Conservation (phyloP, 2,329 filamentous ascomycete genomes). For the Cercospora nicotianae region DNA sequence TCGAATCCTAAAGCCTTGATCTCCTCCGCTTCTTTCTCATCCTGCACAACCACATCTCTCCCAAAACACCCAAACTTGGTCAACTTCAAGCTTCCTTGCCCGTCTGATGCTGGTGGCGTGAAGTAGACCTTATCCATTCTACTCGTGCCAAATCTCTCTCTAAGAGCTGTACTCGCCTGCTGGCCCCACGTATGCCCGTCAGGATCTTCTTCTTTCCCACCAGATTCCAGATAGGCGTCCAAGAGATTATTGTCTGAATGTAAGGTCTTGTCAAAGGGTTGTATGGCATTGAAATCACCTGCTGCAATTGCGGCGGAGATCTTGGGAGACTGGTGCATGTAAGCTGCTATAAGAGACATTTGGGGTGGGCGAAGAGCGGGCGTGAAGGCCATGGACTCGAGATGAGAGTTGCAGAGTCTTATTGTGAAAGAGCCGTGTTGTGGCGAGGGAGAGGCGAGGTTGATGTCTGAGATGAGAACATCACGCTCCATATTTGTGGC, state of each 20-base stretch:
- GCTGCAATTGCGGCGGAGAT: slow-evolving; percentile 47
- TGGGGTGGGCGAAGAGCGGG: slow-evolving; percentile 54
- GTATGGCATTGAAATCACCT: slow-evolving; percentile 61
- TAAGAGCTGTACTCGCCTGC: slow-evolving; percentile 47
- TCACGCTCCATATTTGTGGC: slow-evolving; percentile 54
- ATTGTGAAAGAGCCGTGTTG: slow-evolving; percentile 28
- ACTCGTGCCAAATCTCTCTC: slow-evolving; percentile 50
- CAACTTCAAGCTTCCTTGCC: slow-evolving; percentile 40
- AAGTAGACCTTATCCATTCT: slow-evolving; percentile 58
- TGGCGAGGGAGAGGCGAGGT: slow-evolving; percentile 32
- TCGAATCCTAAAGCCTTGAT: slow-evolving; percentile 41
- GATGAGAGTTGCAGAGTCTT: slow-evolving; percentile 58
- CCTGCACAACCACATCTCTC: slow-evolving; percentile 46
- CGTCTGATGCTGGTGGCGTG: slow-evolving; percentile 26
- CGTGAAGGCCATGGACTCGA: slow-evolving; percentile 54
- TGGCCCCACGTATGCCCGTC: slow-evolving; percentile 61
- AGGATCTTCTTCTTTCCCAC: slow-evolving; percentile 53
- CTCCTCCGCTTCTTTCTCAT: slow-evolving; percentile 37
- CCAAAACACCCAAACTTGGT: slow-evolving; percentile 52
- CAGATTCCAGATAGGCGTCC: slow-evolving; percentile 56
- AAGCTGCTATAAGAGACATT: slow-evolving; percentile 46
- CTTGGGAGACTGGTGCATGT: slow-evolving; percentile 42
- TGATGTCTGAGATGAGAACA: slow-evolving; percentile 56
- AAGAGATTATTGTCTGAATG: slow-evolving; percentile 51
- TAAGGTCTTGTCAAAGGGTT: slow-evolving; percentile 53